Conservation (phyloP, 2,329 filamentous ascomycete species). For the Thermomyces lanuginosus region DNA sequence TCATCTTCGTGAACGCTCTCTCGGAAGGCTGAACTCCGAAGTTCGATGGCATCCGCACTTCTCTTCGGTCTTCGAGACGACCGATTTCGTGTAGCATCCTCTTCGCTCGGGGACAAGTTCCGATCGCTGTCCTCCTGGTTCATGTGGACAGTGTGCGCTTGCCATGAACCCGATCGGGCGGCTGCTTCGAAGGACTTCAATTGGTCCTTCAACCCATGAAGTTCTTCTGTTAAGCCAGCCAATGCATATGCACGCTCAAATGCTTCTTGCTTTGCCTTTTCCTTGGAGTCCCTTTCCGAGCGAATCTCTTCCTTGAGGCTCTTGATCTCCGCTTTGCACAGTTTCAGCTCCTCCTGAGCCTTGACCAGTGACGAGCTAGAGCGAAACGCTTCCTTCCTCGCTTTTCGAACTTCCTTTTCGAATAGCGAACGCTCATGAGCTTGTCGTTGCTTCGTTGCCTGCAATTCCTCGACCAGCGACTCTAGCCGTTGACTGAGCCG, state of each 20-base stretch:
- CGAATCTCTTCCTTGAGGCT: conserved; percentile 37
- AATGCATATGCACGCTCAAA: conserved; percentile 32
- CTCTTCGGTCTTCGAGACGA: conserved; percentile 20
- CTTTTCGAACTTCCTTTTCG: conserved; percentile 40
- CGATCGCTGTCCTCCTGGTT: conserved; percentile 19
- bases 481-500: conserved; percentile 30
- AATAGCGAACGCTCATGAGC: conserved; percentile 33
- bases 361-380: conserved; percentile 39
- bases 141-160: too few relatives aligned
- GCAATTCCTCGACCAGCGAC: conserved; percentile 35
- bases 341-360: conserved; percentile 35
- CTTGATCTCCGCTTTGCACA: conserved; percentile 29
- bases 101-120: conserved; percentile 12
- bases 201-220: conserved; percentile 27
- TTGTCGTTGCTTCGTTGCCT: conserved; percentile 35
- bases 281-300: conserved; percentile 31
- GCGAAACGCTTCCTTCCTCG: conserved; percentile 42
- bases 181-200: conserved; percentile 24
- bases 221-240: conserved; percentile 29
- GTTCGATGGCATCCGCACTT: conserved; percentile 14
- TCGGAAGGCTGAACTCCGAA: conserved; percentile 6
- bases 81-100: conserved; percentile 18
- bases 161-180: conserved; percentile 16
- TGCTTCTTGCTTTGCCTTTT: conserved; percentile 31
- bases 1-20: conserved; percentile 8